Conservation (phyloP, 164 flowering plant species). For the Macadamia tetraphylla region DNA sequence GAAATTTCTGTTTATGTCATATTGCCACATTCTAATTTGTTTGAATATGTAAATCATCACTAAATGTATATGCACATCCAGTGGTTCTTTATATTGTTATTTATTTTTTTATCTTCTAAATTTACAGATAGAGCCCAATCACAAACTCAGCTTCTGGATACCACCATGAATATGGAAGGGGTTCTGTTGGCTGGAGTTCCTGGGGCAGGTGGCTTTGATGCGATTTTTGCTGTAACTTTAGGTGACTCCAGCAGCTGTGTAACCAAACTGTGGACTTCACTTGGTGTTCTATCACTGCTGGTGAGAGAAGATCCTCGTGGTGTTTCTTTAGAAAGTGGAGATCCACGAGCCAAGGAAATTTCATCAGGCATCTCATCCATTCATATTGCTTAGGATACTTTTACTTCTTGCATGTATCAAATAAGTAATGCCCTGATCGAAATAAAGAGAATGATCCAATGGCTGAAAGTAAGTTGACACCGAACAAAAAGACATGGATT, state of each 20-base stretch:
- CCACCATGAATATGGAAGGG: constrained; percentile 84
- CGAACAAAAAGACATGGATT: no score
- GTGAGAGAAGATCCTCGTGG: constrained; percentile 95
- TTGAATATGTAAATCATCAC: not conserved
- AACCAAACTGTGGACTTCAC: constrained; percentile 63
- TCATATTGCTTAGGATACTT: constrained; percentile 20
- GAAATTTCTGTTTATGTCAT: not conserved
- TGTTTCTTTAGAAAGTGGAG: constrained; percentile 65
- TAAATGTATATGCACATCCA: not conserved
- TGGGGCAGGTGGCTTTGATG: constrained; percentile 99
- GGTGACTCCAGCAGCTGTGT: constrained; percentile 57
- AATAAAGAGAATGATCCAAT: no score
- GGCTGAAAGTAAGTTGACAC: no score
- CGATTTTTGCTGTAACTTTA: constrained; percentile 81
- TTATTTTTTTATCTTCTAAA: not conserved
- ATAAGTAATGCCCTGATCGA: not conserved
- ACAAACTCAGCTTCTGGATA: constrained; percentile 78
- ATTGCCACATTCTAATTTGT: not conserved
- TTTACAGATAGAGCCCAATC: constrained; percentile 95
- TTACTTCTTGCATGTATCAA: not conserved
- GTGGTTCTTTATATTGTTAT: not conserved
- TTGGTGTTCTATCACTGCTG: constrained; percentile 71
- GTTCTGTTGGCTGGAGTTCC: constrained; percentile 96
- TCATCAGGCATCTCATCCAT: constrained; percentile 54
- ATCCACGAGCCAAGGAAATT: constrained; percentile 63